These are phyloP conservation scores for Populus simonii DNA, from an alignment of 345 rosid species.

Conservation along the genomic window DNA sequence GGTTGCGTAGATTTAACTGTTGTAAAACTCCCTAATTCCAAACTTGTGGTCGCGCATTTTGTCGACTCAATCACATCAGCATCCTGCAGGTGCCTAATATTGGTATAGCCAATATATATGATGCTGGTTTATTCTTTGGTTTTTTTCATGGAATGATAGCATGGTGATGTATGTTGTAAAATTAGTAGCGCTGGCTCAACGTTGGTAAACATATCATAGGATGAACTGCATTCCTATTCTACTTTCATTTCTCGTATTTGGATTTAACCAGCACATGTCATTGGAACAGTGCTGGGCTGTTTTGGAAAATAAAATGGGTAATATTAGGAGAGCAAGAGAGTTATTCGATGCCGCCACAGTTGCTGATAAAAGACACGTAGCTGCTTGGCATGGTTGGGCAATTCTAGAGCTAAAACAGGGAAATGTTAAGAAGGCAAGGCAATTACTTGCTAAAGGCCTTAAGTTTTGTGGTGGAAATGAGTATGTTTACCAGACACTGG, in stretches of 20 bases:
- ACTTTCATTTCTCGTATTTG: background rate
- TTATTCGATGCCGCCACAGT: constrained; percentile 95
- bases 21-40: too few relatives aligned
- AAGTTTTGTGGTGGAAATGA: constrained; percentile 86
- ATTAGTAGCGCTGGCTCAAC: too few relatives aligned
- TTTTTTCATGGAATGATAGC: background rate
- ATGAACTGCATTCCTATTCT: constrained; percentile 1
- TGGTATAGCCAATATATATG: too few relatives aligned
- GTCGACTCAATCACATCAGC: too few relatives aligned
- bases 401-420: constrained; percentile 89
- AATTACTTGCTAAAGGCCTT: constrained; percentile 82
- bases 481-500: constrained; percentile 87
- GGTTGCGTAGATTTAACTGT: too few relatives aligned
- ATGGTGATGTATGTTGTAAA: background rate
- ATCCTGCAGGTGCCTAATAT: too few relatives aligned
- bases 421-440: constrained; percentile 87
- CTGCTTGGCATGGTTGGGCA: constrained; percentile 99
- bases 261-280: constrained; percentile 14
- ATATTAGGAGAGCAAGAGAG: constrained; percentile 81
- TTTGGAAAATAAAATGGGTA: constrained; percentile 76
- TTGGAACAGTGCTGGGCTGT: constrained; percentile 95
- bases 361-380: constrained; percentile 83
- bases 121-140: too few relatives aligned
- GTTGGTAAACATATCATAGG: background rate
- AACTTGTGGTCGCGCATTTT: too few relatives aligned